Evolutionary conservation across 2,329 filamentous ascomycete species (phyloP).

Genomic region (Penicillium sp.): DNA sequence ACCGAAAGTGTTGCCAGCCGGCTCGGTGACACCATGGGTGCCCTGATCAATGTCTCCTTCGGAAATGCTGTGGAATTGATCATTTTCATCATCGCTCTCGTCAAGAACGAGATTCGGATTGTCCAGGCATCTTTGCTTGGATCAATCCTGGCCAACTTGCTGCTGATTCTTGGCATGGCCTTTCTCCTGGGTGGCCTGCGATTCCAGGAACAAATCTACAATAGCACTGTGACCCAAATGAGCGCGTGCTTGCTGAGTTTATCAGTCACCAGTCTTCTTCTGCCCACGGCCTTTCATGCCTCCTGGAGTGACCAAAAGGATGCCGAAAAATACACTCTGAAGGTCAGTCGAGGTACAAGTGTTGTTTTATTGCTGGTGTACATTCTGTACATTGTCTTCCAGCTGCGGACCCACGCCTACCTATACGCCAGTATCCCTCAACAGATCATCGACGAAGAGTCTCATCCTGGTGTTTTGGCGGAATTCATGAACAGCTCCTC

Average conservation of each 20-base stretch:
- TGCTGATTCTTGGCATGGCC: conserved; percentile 86
- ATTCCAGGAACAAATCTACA: conserved; percentile 91
- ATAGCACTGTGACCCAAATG: conserved; percentile 93
- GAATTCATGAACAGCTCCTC: conserved; percentile 64
- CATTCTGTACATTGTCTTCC: conserved; percentile 76
- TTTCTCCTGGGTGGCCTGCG: conserved; percentile 82
- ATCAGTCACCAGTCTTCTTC: conserved; percentile 79
- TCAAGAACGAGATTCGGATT: conserved; percentile 79
- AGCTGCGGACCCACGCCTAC: conserved; percentile 86
- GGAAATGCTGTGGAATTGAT: conserved; percentile 75
- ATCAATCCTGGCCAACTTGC: conserved; percentile 80
- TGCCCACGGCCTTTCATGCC: conserved; percentile 88
- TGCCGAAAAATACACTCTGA: conserved; percentile 67
- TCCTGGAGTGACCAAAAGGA: conserved; percentile 61
- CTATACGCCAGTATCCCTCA: conserved; percentile 90
- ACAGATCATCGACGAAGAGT: conserved; percentile 86
- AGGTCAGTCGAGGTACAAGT: conserved; percentile 84
- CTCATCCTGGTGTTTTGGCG: conserved; percentile 75
- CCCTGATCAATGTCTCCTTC: conserved; percentile 70
- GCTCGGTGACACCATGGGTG: conserved; percentile 67
- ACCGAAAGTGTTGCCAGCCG: conserved; percentile 69
- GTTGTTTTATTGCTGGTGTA: conserved; percentile 80
- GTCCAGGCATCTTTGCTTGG: conserved; percentile 86
- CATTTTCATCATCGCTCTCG: conserved; percentile 70
- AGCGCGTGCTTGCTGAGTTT: conserved; percentile 86